Evolutionary conservation across 1,139 yeast genomes (phyloP).

Genomic region (Debaryomycetaceae sp.): DNA sequence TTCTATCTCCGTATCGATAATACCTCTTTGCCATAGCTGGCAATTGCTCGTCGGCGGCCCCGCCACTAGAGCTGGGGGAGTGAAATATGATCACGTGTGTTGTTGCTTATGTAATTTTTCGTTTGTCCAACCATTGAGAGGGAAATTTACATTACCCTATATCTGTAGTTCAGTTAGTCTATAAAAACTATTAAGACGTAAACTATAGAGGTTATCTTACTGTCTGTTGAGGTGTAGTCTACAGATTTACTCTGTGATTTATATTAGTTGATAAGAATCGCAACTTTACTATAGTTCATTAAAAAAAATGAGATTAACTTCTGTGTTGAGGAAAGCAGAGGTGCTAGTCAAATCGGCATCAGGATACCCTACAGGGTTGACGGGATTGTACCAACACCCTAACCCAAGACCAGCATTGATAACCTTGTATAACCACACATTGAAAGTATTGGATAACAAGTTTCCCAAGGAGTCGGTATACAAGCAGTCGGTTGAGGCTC

Average conservation of each 20-base stretch:
- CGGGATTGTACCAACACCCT: conserved; percentile 79
- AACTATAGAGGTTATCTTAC: neutral
- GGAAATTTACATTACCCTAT: conserved; percentile 1
- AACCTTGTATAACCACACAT: conserved; percentile 68
- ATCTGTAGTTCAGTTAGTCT: neutral
- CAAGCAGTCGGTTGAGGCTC: conserved; percentile 69
- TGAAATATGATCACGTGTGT: neutral
- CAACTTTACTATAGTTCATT: neutral
- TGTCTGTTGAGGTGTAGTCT: too few species aligned
- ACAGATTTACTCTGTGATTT: too few species aligned
- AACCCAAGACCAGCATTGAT: conserved; percentile 79
- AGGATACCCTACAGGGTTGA: conserved; percentile 76
- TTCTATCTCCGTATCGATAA: too few species aligned
- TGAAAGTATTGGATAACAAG: conserved; percentile 51
- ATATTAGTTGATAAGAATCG: too few species aligned
- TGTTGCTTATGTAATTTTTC: conserved; percentile 16
- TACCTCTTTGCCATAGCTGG: too few species aligned
- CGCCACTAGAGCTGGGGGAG: too few species aligned
- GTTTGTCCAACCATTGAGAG: conserved; percentile 25
- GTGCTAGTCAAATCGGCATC: conserved; percentile 63
- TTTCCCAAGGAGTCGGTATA: conserved; percentile 73
- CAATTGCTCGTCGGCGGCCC: too few species aligned
- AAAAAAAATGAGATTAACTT: conserved; percentile 37
- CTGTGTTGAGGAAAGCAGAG: conserved; percentile 47
- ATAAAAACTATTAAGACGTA: neutral